Base-by-base conservation (phyloP, 495 filamentous ascomycete genomes). In the Echria macrotheca region DNA sequence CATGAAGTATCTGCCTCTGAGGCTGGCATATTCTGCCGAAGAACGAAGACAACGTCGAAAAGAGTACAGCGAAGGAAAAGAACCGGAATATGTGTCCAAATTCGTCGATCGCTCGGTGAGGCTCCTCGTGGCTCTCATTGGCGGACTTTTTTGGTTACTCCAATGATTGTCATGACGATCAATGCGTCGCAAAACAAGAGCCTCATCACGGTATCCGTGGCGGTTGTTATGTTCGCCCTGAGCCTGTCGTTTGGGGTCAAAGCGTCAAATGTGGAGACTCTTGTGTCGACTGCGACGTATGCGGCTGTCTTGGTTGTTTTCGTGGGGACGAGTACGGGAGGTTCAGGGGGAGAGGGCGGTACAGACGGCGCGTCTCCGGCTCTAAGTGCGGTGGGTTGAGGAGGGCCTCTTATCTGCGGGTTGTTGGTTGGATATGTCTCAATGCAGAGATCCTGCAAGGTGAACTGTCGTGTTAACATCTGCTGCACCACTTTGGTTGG, bases 301-400 rank as follows among this genome's bases (percentile, higher is more conserved):
- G 50, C 55, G 3, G 58, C 58, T n/a, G 55, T 61, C 0, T 23
- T 61, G 12, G 58, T 61, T 4, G 58, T 61, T 6, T 61, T 61
- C 44, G 57, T 58, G 1, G 55, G 51, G 17, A 43, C 40, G 21
- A 43, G 19, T 9, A 31, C 28, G 12, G 28, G 28, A n/a, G n/a
- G n/a, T n/a, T n/a, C n/a, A n/a, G n/a, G n/a, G n/a, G n/a, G n/a
- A n/a, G n/a, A n/a, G n/a, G n/a, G n/a, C n/a, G n/a, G n/a, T n/a
- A n/a, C n/a, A n/a, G n/a, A n/a, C n/a, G n/a, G n/a, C n/a, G n/a
- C n/a, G n/a, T n/a, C n/a, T n/a, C n/a, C n/a, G n/a, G n/a, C n/a
- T n/a, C n/a, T n/a, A n/a, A n/a, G n/a, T n/a, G n/a, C n/a, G n/a
- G n/a, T n/a, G n/a, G n/a, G n/a, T n/a, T n/a, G n/a, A n/a, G n/a